Base-by-base conservation (phyloP, 1,284 basidiomycete species). In the Waitea zeae region DNA sequence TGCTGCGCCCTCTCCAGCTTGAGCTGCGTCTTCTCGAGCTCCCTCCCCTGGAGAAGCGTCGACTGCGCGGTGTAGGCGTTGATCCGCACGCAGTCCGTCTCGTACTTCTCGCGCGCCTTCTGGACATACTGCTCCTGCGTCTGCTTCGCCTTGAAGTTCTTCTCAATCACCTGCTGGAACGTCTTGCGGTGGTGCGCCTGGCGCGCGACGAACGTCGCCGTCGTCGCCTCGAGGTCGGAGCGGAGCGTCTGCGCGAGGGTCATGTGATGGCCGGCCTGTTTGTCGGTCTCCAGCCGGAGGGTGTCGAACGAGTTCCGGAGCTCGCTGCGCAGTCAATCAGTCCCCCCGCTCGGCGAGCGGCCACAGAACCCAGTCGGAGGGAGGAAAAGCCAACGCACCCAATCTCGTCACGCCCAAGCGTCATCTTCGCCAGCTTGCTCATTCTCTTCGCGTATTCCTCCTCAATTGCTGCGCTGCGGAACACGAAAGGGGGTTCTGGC, bases 51-150 rank as follows among this genome's bases (percentile, higher is more conserved):
- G 14, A 90, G 79, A 7, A 98, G 68, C 4, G 84, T 83, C 35
- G 80, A 75, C 56, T 96, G 90, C 2, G 93, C 93, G 3, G 90
- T 93, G 53, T 84, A 92, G 5, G 87, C 82, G 53, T 97, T 97
- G 65, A 97, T 92, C 41, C 81, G 76, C 41, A 95, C 67, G 54
- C 92, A 96, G 50, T 97, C 90, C 36, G 70, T 65, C 54, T 96
- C 89, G 58, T 97, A 98, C 50, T 90, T 87, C 51, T 95, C 88
- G 42, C 86, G 74, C 1, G 93, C 86, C 54, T 88, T 89, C 43
- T 65, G 63, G 20, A 90, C 87, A 44, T 89, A 77, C 14, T 65
- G 62, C 47, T 92, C 86, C 45, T 89, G 84, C 5, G 73, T 67
- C 46, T 81, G 76, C 51, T 92, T 90, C 35, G 70, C 70, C 55